Conservation (phyloP, 768 basidiomycete species). For the Postia placenta region DNA sequence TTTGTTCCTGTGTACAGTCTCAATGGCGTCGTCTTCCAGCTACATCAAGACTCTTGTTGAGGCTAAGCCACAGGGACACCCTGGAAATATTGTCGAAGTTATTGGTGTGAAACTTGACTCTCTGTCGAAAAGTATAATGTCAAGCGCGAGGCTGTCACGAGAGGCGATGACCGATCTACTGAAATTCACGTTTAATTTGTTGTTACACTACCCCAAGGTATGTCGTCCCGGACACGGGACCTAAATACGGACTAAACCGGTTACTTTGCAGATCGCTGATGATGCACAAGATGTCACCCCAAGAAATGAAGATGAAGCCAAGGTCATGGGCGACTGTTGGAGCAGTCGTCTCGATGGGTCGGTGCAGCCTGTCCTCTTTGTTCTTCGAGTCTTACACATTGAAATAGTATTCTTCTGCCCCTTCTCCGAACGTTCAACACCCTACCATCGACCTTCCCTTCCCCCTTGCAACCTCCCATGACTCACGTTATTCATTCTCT, state of each 20-base stretch:
- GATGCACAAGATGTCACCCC: slow-evolving; percentile 1
- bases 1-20: slow-evolving; percentile 66
- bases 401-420: slow-evolving; percentile 56
- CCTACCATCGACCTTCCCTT: slow-evolving; percentile 55
- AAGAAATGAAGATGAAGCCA: slow-evolving; percentile 20
- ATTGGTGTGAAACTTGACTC: slow-evolving; percentile 56
- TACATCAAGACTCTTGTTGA: slow-evolving; percentile 60
- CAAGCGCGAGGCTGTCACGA: slow-evolving; percentile 46
- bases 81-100: slow-evolving; percentile 52
- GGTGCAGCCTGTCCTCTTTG: slow-evolving; percentile 20
- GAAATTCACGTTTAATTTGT: slow-evolving; percentile 79
- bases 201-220: slow-evolving; percentile 79
- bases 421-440: slow-evolving; percentile 64
- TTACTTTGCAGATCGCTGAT: not conserved
- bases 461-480: slow-evolving; percentile 66
- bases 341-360: slow-evolving; percentile 65
- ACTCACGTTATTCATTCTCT: slow-evolving; percentile 77
- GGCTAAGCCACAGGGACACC: slow-evolving; percentile 44
- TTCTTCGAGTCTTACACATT: slow-evolving; percentile 3
- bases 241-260: not conserved
- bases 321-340: slow-evolving; percentile 73
- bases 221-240: slow-evolving; percentile 8
- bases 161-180: slow-evolving; percentile 81
- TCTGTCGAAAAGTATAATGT: slow-evolving; percentile 41
- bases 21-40: slow-evolving; percentile 35